Evolutionary conservation across 2,329 filamentous ascomycete genomes (phyloP), one percentile per base, ranked within the genome.

Genomic region (Phyllosticta ampelicida): DNA sequence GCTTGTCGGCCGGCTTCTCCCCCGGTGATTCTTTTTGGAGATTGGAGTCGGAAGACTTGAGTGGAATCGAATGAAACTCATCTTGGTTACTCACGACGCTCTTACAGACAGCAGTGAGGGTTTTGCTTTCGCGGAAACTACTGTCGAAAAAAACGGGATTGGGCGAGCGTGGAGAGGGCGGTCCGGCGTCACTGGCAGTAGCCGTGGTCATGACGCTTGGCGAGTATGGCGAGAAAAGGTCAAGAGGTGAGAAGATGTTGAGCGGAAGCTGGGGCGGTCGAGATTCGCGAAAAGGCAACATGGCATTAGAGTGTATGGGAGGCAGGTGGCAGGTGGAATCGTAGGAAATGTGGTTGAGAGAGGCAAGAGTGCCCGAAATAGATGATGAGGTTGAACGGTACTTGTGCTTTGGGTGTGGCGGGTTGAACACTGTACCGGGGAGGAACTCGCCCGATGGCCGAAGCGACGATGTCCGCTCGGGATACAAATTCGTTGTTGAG

Each of bases 131-230:
- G 10, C 62, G 57, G 50, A 58, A 60, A 26, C 68, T 68, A 13
- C 55, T 58, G 29, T 70, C 68, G 4, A 62, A 54, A 18, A 62
- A 54, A 18, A 65, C 65, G 23, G 64, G 62, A 10, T 67, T 66
- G 4, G 71, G 71, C 0, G 71, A 72, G n/a, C 70, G 59, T 0
- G 70, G 71, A 0, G 70, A 72, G 11, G 71, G 69, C 1, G 71
- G 61, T 6, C 13, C 29, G 65, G 68, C 51, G 23, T 55, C 56
- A 5, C 30, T 59, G n/a, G 51, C 44, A 5, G 56, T 54, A n/a
- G 52, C 52, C 2, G 56, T 59, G 13, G 52, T 53, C 10, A 53
- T 52, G 52, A 51, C 54, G 9, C 48, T 55, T 9, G 64, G 65
- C 3, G 64, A 66, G 1, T 65, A 65, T 16, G 64, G 65, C 13